Conservation (phyloP, 495 filamentous ascomycete species). For the Aspergillus conjunctus region DNA sequence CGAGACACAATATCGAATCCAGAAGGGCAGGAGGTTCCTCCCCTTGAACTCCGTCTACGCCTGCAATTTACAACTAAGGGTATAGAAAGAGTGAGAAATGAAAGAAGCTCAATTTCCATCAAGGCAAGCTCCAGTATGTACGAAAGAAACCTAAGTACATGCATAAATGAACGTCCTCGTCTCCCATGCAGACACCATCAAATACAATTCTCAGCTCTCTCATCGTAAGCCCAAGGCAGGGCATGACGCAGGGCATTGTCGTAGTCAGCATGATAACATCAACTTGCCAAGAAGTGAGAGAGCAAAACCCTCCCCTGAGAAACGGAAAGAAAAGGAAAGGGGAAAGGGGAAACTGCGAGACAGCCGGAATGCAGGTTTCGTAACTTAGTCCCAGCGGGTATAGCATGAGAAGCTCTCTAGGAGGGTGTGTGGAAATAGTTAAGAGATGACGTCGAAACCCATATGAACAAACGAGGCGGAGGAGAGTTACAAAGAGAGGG, state of each 20-base stretch:
- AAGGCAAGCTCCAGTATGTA: background rate
- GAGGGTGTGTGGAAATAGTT: background rate
- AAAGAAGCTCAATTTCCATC: too few species aligned
- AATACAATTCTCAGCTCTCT: background rate
- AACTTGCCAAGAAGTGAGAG: background rate
- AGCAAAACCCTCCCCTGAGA: background rate
- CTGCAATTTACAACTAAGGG: too few species aligned
- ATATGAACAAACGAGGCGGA: too few species aligned
- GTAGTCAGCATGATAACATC: background rate
- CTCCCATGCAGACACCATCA: too few species aligned
- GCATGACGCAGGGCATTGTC: background rate
- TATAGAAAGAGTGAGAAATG: too few species aligned
- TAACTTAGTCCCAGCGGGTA: background rate
- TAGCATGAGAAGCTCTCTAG: background rate
- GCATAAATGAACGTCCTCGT: too few species aligned
- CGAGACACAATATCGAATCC: too few species aligned
- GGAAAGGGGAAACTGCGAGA: background rate
- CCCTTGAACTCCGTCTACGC: too few species aligned
- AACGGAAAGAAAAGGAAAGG: background rate
- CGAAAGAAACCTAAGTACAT: background rate
- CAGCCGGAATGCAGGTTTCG: background rate
- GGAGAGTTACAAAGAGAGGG: background rate
- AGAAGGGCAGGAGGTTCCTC: too few species aligned
- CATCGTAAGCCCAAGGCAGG: background rate
- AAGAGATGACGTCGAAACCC: too few species aligned